Evolutionary conservation across 1,284 basidiomycete species (phyloP).

Genomic region (Cryptococcus sp.): DNA sequence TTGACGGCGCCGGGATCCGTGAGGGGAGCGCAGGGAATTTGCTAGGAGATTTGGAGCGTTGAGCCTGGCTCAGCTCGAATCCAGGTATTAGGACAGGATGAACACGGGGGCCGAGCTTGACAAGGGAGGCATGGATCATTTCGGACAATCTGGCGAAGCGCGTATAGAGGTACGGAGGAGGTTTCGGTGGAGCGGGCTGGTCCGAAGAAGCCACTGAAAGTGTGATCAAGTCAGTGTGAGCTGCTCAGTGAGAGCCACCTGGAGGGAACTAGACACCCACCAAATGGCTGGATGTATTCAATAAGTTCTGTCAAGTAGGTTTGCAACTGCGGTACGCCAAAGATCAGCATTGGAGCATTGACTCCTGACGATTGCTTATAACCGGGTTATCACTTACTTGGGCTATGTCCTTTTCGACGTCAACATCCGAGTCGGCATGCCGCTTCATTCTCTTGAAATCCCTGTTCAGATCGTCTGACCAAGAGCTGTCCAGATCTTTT

Average conservation of each 20-base stretch:
- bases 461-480: slow-evolving; percentile 6
- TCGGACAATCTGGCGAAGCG: slow-evolving; percentile 35
- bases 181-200: slow-evolving; percentile 24
- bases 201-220: slow-evolving; percentile 14
- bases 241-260: not conserved
- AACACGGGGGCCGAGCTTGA: slow-evolving; percentile 23
- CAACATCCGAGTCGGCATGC: slow-evolving; percentile 1
- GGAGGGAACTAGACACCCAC: slow-evolving; percentile 11
- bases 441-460: slow-evolving; percentile 4
- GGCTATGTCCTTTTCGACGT: not conserved
- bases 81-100: slow-evolving; percentile 23
- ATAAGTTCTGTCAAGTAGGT: slow-evolving; percentile 33
- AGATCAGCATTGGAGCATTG: not conserved
- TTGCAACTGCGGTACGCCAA: slow-evolving; percentile 27
- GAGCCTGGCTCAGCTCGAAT: slow-evolving; percentile 13
- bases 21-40: not conserved
- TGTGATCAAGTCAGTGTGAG: not conserved
- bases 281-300: slow-evolving; percentile 30
- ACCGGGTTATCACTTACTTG: not conserved
- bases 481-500: slow-evolving; percentile 2
- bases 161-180: slow-evolving; percentile 37
- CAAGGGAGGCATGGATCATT: slow-evolving; percentile 29
- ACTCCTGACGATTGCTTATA: not conserved
- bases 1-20: not conserved
- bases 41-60: not conserved